Conservation (phyloP, 2,329 filamentous ascomycete genomes). For the Cercospora sojina region DNA sequence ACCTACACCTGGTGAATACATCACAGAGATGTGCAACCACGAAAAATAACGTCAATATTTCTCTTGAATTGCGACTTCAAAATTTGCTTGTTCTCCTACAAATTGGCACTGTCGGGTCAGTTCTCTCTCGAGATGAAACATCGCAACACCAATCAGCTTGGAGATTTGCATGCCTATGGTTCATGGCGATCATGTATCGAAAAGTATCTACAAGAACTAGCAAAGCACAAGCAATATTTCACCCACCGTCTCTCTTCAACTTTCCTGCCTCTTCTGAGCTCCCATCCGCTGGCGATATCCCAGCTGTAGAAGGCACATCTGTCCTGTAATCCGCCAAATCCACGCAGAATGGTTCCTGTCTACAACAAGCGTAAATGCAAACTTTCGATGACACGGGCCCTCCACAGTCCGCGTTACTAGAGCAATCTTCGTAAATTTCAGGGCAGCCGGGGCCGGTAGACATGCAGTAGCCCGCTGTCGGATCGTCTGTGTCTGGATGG, state of each 20-base stretch:
- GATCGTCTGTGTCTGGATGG: constrained; percentile 22
- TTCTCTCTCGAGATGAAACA: no score
- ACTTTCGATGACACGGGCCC: constrained; percentile 7
- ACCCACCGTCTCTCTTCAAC: background rate
- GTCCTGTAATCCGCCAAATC: constrained; percentile 20
- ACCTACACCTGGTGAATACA: no score
- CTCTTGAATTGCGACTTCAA: no score
- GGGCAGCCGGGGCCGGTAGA: constrained; percentile 22
- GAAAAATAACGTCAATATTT: no score
- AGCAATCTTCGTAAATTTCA: constrained; percentile 21
- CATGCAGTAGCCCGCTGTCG: constrained; percentile 22
- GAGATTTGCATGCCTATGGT: no score
- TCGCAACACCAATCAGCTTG: no score
- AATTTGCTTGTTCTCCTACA: no score
- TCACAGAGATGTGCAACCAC: no score
- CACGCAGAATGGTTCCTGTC: constrained; percentile 25
- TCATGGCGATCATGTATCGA: no score
- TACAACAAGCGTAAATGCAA: constrained; percentile 25
- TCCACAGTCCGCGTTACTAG: constrained; percentile 20
- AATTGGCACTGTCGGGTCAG: no score
- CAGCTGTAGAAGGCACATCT: background rate
- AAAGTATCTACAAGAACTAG: background rate
- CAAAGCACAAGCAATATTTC: background rate
- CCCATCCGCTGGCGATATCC: background rate
- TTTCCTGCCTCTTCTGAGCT: background rate